phyloP scores from a whole-genome alignment of 2,329 filamentous ascomycete genomes.

The Colletotrichum theobromicola region DNA sequence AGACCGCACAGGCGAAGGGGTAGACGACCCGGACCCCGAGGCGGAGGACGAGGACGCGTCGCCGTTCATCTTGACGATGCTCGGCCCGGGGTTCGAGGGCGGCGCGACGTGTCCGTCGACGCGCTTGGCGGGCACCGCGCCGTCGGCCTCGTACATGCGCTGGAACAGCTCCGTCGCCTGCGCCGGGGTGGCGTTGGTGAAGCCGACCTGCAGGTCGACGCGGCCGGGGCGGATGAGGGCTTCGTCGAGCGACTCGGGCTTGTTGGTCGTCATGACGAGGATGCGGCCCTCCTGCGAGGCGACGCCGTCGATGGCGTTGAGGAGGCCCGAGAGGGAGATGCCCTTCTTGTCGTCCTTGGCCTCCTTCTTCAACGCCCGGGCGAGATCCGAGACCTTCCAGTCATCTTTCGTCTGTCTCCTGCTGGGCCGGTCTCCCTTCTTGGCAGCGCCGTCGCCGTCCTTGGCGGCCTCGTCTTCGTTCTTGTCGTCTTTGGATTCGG shows the following conservation, averaged over 20 bases:
- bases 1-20: background rate
- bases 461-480: constrained; percentile 23
- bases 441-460: constrained; percentile 8
- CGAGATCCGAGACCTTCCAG: constrained; percentile 45
- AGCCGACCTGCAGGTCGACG: constrained; percentile 26
- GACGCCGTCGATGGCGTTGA: constrained; percentile 86
- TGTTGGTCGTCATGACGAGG: constrained; percentile 84
- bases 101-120: constrained; percentile 8
- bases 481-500: background rate
- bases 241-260: constrained; percentile 73
- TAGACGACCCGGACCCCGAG: background rate
- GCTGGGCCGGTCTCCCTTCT: constrained; percentile 23
- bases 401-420: constrained; percentile 25
- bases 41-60: background rate
- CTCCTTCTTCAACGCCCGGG: constrained; percentile 46
- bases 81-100: constrained; percentile 1
- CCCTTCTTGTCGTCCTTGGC: constrained; percentile 43
- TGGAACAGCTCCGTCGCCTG: constrained; percentile 65
- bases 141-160: constrained; percentile 61
- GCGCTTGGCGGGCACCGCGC: constrained; percentile 8
- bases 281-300: constrained; percentile 80
- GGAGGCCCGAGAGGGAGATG: constrained; percentile 79
- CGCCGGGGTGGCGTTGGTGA: constrained; percentile 31
- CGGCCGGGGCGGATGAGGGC: constrained; percentile 72
- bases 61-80: background rate